Base-by-base conservation (phyloP, 176 grass and related monocot species). In the Musa troglodytarum region DNA sequence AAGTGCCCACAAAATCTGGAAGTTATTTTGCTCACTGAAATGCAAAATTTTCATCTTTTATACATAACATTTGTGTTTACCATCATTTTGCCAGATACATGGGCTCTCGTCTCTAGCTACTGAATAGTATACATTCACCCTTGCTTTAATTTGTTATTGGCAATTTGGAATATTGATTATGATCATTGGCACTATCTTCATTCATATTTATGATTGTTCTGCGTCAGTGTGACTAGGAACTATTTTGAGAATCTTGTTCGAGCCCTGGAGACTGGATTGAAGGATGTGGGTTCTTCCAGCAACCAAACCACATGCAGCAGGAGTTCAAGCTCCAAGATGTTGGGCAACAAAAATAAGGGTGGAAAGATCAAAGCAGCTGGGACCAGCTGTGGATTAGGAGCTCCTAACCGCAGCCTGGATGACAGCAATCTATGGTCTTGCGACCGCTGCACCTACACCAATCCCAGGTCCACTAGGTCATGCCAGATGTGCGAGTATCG, bases 221-320 rank as follows among this genome's bases (percentile, higher is more conserved):
- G 28, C 17, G 14, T 56, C 90, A 99, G 96, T 69, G 96, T 99
- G 21, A 99, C 96, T 62, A 88, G 91, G 70, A 99, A 99, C 84
- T 99, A 99, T 84, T 99, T 99, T 79, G 96, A 99, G 81, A 99
- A 99, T 80, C 88, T 99, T 1, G 96, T 99, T 28, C 88, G 81
- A 74, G 96, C 96, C 76, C 65, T 99, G 76, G 96, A 99, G 85
- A 94, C 86, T 72, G 96, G 96, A 67, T 84, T 99, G 82, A 94
- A 89, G 62, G 91, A 95, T 49, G 96, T 99, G 55, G 96, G 91
- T 28, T 88, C 96, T 71, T 92, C 96, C 19, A 89, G 83, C 70
- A 89, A 81, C 76, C 90, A 89, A 43, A 81, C 78, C 22, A 68
- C 87, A 16, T 83, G 88, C 81, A 92, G 75, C 53, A 99, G 89